Evolutionary conservation across 2,329 filamentous ascomycete genomes (phyloP).

Genomic region (Penicillium sp.): DNA sequence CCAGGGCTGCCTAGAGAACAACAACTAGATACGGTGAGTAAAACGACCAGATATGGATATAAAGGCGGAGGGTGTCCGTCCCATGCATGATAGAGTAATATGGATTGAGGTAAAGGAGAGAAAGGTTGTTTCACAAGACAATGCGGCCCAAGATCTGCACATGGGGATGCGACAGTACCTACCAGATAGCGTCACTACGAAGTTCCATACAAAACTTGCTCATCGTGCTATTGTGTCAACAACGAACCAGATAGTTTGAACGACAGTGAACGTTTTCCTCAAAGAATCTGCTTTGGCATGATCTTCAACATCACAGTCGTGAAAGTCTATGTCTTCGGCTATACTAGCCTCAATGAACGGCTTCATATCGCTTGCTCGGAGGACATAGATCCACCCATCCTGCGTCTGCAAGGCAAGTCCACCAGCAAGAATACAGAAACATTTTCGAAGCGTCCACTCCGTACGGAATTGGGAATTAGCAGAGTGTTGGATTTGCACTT

Average conservation of each 20-base stretch:
- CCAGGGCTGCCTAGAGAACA: neutral
- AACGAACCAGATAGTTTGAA: constrained; percentile 13
- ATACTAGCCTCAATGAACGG: constrained; percentile 11
- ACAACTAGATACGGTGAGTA: neutral
- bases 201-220: too few species aligned
- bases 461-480: neutral
- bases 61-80: too few species aligned
- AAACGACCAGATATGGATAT: neutral
- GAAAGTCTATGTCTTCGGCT: neutral
- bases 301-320: constrained; percentile 13
- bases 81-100: too few species aligned
- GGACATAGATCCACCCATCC: constrained; percentile 7
- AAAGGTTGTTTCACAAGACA: too few species aligned
- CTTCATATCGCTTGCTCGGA: constrained; percentile 3
- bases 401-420: constrained; percentile 3
- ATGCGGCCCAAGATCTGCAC: too few species aligned
- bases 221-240: constrained; percentile 10
- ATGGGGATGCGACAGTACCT: neutral
- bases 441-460: neutral
- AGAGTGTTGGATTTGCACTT: neutral
- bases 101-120: too few species aligned
- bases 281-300: constrained; percentile 17
- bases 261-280: constrained; percentile 12
- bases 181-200: too few species aligned
- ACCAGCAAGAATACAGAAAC: neutral